Evolutionary conservation across 768 basidiomycete species (phyloP).

Genomic region (Phaeotremella skinneri): DNA sequence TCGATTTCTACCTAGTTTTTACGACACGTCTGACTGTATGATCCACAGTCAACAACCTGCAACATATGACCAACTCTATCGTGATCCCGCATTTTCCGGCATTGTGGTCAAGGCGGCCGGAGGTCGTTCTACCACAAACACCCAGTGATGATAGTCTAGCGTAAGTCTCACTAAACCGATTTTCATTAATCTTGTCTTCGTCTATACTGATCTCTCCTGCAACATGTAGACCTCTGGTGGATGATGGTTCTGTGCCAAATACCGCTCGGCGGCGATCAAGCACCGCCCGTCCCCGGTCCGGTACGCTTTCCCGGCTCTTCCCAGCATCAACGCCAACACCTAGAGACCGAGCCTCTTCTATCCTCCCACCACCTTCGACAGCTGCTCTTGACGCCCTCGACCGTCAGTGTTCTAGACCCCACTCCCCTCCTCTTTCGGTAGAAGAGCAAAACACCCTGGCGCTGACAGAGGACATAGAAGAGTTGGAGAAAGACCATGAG

Average conservation of each 20-base stretch:
- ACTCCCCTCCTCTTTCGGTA: conserved; percentile 2
- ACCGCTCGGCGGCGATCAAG: conserved; percentile 11
- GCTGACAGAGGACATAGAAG: conserved; percentile 17
- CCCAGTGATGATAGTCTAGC: conserved; percentile 23
- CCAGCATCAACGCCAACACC: conserved; percentile 23
- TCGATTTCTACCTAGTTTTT: background rate
- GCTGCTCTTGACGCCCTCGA: background rate
- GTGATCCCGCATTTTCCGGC: conserved; percentile 66
- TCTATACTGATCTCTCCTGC: background rate
- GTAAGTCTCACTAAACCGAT: conserved; percentile 16
- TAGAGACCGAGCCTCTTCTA: background rate
- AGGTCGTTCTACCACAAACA: conserved; percentile 58
- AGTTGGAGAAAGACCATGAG: conserved; percentile 48
- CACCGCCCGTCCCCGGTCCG: background rate
- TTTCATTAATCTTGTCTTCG: background rate
- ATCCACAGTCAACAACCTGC: conserved; percentile 61
- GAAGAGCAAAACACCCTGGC: conserved; percentile 10
- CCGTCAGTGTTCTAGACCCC: conserved; percentile 1
- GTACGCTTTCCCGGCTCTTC: background rate
- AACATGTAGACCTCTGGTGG: background rate
- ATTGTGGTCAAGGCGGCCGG: conserved; percentile 69
- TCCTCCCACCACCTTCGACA: background rate
- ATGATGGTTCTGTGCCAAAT: background rate
- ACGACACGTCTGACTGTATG: background rate
- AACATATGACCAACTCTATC: conserved; percentile 77